Base-by-base conservation (phyloP, 768 basidiomycete genomes). In the Cystobasidium onofrii region DNA sequence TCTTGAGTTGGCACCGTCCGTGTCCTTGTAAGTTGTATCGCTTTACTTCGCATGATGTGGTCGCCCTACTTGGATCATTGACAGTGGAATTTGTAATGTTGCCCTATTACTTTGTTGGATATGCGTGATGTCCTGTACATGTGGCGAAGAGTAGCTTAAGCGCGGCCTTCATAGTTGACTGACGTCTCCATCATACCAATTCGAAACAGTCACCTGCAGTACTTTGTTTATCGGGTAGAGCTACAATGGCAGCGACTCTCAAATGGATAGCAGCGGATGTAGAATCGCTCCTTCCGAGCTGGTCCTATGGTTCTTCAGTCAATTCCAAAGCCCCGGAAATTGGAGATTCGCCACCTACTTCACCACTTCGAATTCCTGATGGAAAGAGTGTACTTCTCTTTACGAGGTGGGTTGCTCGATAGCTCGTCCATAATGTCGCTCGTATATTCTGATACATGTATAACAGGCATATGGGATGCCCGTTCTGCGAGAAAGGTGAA, bases 401-500 rank as follows among this genome's bases (percentile, higher is more conserved):
- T 44, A 71, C 69, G n/a, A 55, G 69, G 57, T 60, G 7, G 10
- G 52, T 20, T 54, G 52, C 4, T 18, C 7, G 41, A 43, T n/a
- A n/a, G n/a, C 9, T 43, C 41, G 18, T 9, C 18, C 18, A 18
- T 18, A 55, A 55, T 9, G 9, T 7, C 54, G 7, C n/a, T 23
- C 10, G 54, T n/a, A 55, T 9, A 55, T n/a, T 55, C 10, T 10
- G 7, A 9, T 55, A 55, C 54, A 10, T 7, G 9, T 23, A 9
- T 55, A 20, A 60, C 57, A 60, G 57, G 44, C 69, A 71, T 25
- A 44, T 71, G 69, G 69, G 69, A 2, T 71, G 69, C 36, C 69
- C 69, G 20, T 71, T 57, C 55, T 71, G 69, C 54, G 69, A 71
- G 54, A 71, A 60, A 60, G 69, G 69, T 71, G 33, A 2, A 44